Percentiles rank a stretch among this genome's conserved stretches.
Evolutionary conservation across 257 asterid species (phyloP).

Genomic region (Solanum chiquidenum): DNA sequence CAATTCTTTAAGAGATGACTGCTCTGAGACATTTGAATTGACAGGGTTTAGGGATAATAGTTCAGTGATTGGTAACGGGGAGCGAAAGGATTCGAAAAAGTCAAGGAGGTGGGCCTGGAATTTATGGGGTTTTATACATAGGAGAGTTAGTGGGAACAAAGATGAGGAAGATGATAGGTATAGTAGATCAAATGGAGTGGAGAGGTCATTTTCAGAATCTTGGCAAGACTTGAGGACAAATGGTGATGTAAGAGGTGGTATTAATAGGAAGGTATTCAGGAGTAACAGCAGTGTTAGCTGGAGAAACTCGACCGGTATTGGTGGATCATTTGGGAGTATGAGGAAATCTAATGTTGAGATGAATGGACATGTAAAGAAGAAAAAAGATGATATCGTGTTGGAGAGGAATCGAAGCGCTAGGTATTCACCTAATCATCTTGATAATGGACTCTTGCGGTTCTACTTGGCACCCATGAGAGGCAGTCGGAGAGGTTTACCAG

Average conservation of each 20-base stretch:
- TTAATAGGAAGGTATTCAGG: conserved; percentile 32
- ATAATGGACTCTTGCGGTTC: conserved; percentile 73
- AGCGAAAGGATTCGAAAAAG: conserved; percentile 47
- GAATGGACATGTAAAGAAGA: conserved; percentile 46
- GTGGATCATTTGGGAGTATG: conserved; percentile 45
- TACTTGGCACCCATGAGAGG: conserved; percentile 72
- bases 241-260: conserved; percentile 26
- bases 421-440: conserved; percentile 56
- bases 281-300: conserved; percentile 83
- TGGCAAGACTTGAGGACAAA: conserved; percentile 53
- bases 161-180: conserved; percentile 45
- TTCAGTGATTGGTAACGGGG: conserved; percentile 42
- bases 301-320: conserved; percentile 35
- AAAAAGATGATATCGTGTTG: conserved; percentile 49
- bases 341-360: conserved; percentile 45
- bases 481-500: conserved; percentile 52
- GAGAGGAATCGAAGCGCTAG: conserved; percentile 78
- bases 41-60: conserved; percentile 43
- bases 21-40: conserved; percentile 61
- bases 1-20: conserved; percentile 49
- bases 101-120: conserved; percentile 66
- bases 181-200: conserved; percentile 54
- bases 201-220: conserved; percentile 56
- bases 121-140: conserved; percentile 51
- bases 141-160: conserved; percentile 32